These are phyloP conservation scores for Gossypium lobatum DNA, from an alignment of 441 rosid genomes.

Conservation along the genomic window DNA sequence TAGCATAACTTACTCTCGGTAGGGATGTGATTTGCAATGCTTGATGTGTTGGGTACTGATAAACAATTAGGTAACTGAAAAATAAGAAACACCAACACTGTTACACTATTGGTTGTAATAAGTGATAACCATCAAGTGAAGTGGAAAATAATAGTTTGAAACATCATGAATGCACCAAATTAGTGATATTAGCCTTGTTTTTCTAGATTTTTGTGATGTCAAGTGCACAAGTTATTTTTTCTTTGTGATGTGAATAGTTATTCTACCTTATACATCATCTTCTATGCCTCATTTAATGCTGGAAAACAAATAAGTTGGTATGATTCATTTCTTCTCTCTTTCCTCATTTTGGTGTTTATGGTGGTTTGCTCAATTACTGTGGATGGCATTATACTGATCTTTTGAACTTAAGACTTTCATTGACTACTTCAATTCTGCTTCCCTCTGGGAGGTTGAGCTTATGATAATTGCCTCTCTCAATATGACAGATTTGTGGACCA, in stretches of 20 bases:
- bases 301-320: neutral
- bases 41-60: neutral
- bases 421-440: neutral
- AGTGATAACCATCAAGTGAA: neutral
- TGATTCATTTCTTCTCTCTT: neutral
- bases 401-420: neutral
- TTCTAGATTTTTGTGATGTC: neutral
- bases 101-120: neutral
- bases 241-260: neutral
- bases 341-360: neutral
- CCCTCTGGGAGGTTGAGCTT: neutral
- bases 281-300: neutral
- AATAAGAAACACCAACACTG: neutral
- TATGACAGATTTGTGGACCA: slow-evolving; percentile 43
- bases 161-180: neutral
- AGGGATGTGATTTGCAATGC: neutral
- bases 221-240: neutral
- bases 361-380: neutral
- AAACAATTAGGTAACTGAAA: neutral
- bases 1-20: neutral
- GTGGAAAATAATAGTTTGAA: neutral
- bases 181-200: neutral
- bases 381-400: neutral
- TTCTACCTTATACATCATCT: neutral
- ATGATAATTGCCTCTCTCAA: slow-evolving; percentile 1